Evolutionary conservation across 202 grass and related monocot species (phyloP), one percentile per base, ranked within the genome.

Genomic region (Dendrocalamus latiflorus): DNA sequence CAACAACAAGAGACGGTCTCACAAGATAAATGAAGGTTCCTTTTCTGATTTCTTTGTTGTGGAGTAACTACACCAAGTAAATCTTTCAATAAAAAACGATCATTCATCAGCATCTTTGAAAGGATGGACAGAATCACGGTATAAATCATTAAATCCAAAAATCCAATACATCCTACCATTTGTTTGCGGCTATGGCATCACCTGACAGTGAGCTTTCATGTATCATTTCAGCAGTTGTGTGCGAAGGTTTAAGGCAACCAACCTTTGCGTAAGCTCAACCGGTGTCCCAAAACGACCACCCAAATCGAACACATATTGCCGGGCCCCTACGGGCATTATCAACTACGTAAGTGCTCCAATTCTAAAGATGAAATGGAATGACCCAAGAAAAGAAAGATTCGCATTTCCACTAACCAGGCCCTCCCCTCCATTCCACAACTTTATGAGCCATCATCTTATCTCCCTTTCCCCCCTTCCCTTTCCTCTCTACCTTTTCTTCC

Each of bases 361-460:
- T 38, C 13, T 71, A 24, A 54, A 78, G 65, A 82, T 44, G 51
- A 56, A 80, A 53, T 22, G 63, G 68, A 85, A 49, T 15, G 53
- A 15, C 12, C 54, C 26, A 57, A 16, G 12, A 61, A 76, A 63
- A 78, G 37, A 57, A 75, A 70, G 13, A 68, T 86, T 79, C 77
- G 34, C 45, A 65, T 41, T 72, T 65, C 58, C 79, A 88, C 74
- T 81, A 66, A 53, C n/a, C 77, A 60, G 53, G 70, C 71, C 68
- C 28, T 60, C 55, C 38, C 68, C 30, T 22, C 14, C 39, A 83
- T n/a, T 57, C 60, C 26, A 60, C 28, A 60, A 20, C 49, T 88
- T 83, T 38, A 68, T n/a, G 43, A 61, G 22, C 38, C 70, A 53
- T 26, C 68, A 38, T 6, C 56, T 9, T 2, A 64, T 70, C 25